Evolutionary conservation across 2,329 filamentous ascomycete species (phyloP), one percentile per base, ranked within the genome.

Genomic region (Pseudogymnoascus pannorum): DNA sequence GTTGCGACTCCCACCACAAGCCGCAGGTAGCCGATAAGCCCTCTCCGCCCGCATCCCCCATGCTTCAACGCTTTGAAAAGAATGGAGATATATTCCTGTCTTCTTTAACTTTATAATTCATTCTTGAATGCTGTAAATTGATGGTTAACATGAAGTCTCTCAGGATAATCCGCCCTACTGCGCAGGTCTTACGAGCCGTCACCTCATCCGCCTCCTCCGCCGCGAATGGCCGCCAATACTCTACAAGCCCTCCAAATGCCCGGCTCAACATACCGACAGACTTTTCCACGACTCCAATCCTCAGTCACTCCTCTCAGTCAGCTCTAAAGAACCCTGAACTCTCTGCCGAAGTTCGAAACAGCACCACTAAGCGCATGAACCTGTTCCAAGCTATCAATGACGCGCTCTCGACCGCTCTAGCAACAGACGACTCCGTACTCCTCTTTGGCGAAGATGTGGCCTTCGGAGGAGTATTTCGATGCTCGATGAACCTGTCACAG

Each of bases 391-490:
- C 94, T 58, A 86, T 99, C 78, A 97, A 97, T 73, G 87, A 93
- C 66, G 92, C 93, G 9, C 81, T 99, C 20, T 84, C 89, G 20
- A 89, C 88, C 63, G 91, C 93, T 22, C 81, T 99, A 26, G 84
- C 88, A 14, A 84, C 87, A 35, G 92, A 97, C 69, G 91, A 96
- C 66, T 86, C 87, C 16, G 91, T 96, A 20, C 78, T 97, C 61
- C 81, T 99, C 8, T 99, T 99, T 70, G 94, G 94, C 42, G 94
- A 99, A 75, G 94, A 99, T 72, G 92, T 99, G 6, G 91, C 94
- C 12, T 99, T 99, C 69, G 94, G 94, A 42, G 94, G 94, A 60
- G 94, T 99, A 14, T 99, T 99, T 72, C 84, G 94, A 61, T 97
- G 92, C 75, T 93, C 91, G 31, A 93, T 94, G 86, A 91, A 92